phyloP scores from a whole-genome alignment of 2,329 filamentous ascomycete genomes.

The Albophoma yamanashiensis region DNA sequence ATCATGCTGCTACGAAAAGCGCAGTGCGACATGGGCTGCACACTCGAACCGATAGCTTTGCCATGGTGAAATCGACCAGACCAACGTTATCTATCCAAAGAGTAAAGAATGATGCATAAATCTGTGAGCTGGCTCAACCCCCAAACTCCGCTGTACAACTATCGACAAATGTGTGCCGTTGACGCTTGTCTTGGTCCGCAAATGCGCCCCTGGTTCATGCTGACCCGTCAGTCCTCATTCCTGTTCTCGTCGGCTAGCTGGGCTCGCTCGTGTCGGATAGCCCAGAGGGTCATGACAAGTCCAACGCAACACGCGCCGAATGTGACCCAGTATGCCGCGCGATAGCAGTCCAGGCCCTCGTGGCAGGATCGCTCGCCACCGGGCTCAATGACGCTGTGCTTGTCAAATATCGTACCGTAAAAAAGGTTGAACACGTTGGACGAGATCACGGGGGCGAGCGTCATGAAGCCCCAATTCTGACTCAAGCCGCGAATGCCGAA shows the following conservation, averaged over 20 bases:
- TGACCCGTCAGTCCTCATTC: conserved; percentile 10
- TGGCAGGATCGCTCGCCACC: conserved; percentile 64
- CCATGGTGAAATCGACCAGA: no score
- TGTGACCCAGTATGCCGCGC: conserved; percentile 69
- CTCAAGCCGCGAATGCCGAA: conserved; percentile 85
- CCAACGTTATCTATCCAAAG: not conserved
- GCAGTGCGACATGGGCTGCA: not conserved
- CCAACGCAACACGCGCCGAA: conserved; percentile 61
- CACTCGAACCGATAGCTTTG: no score
- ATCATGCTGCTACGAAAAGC: not conserved
- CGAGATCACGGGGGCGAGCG: conserved; percentile 73
- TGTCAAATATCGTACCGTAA: conserved; percentile 77
- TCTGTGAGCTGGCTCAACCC: not conserved
- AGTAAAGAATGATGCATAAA: not conserved
- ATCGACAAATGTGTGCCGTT: not conserved
- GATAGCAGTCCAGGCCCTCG: conserved; percentile 73
- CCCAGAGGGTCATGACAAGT: conserved; percentile 57
- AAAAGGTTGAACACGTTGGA: conserved; percentile 90
- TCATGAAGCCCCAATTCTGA: conserved; percentile 97
- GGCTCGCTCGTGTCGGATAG: conserved; percentile 49
- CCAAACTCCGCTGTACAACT: not conserved
- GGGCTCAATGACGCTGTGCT: conserved; percentile 58
- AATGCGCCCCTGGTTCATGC: no score
- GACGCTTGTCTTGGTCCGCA: not conserved
- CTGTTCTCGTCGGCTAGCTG: conserved; percentile 25